Percentiles rank a stretch among this genome's conserved stretches.
Evolutionary conservation across 1,284 basidiomycete genomes (phyloP).

Genomic region (Cutaneotrichosporon mucoides): DNA sequence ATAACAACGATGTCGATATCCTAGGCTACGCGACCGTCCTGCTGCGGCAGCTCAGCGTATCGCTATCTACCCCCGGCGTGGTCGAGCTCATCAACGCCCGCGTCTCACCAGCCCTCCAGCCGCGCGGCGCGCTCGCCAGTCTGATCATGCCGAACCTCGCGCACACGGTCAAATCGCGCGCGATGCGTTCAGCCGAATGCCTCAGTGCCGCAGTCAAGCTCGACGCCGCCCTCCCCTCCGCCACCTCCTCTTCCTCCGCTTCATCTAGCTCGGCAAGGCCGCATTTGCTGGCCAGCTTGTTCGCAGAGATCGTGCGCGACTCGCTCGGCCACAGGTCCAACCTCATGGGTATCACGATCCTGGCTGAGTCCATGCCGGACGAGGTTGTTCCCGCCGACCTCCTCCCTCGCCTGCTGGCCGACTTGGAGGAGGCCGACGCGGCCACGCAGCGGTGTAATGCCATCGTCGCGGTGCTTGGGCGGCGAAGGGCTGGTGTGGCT

Average conservation of each 20-base stretch:
- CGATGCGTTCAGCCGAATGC: conserved; percentile 28
- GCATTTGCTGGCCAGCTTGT: conserved; percentile 28
- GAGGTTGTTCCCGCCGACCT: conserved; percentile 18
- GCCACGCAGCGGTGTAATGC: conserved; percentile 26
- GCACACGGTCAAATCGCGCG: conserved; percentile 22
- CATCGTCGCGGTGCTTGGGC: conserved; percentile 22
- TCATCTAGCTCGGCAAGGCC: not conserved
- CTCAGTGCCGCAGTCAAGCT: conserved; percentile 21
- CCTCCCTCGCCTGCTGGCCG: conserved; percentile 20
- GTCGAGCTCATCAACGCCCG: conserved; percentile 14
- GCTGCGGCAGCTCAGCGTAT: conserved; percentile 23
- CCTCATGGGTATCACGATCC: conserved; percentile 20
- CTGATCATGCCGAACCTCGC: conserved; percentile 26
- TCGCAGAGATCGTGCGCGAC: conserved; percentile 11
- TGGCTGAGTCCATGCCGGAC: conserved; percentile 25
- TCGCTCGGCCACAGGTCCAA: conserved; percentile 20
- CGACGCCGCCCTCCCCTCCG: conserved; percentile 8
- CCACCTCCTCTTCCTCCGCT: not conserved
- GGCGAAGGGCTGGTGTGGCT: not conserved
- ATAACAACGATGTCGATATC: conserved; percentile 21
- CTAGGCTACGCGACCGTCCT: conserved; percentile 23
- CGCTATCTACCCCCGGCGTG: conserved; percentile 2
- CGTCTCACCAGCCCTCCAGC: conserved; percentile 23
- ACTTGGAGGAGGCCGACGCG: conserved; percentile 23
- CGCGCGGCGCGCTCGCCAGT: conserved; percentile 15